Conservation (phyloP, 2,329 filamentous ascomycete genomes). For the Botrytis fabae region DNA sequence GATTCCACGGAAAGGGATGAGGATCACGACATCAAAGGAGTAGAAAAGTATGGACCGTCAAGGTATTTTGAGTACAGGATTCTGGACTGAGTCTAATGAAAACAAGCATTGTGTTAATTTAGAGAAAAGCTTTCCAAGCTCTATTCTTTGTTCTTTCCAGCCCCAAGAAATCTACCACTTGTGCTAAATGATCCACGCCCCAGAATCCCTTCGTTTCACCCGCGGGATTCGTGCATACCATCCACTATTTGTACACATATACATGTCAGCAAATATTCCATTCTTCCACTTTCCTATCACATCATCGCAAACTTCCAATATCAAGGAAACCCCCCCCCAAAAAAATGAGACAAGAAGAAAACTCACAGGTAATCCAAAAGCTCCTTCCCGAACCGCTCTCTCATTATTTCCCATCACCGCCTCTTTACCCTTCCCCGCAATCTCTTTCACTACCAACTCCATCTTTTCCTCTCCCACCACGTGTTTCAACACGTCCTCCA, state of each 20-base stretch:
- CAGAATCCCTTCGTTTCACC: neutral
- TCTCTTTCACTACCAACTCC: neutral
- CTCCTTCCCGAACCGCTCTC: neutral
- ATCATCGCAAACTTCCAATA: neutral
- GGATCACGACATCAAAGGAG: neutral
- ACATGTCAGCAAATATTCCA: neutral
- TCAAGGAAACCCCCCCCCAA: too few relatives aligned
- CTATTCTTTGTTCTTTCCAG: neutral
- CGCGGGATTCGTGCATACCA: neutral
- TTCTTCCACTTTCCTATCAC: neutral
- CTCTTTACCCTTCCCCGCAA: neutral
- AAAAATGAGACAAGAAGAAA: neutral
- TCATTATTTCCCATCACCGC: neutral
- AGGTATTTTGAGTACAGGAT: neutral
- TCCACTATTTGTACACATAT: neutral
- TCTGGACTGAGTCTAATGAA: neutral
- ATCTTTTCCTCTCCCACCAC: neutral
- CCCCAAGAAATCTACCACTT: neutral
- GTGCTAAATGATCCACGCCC: constrained; percentile 3
- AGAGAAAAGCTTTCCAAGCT: neutral
- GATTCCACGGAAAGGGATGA: neutral
- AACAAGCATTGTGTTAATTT: neutral
- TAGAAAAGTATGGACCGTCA: neutral
- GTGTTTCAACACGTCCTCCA: neutral
- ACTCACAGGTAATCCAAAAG: constrained; percentile 6